Conservation (phyloP, 2,329 filamentous ascomycete species). For the Diaporthe vexans region DNA sequence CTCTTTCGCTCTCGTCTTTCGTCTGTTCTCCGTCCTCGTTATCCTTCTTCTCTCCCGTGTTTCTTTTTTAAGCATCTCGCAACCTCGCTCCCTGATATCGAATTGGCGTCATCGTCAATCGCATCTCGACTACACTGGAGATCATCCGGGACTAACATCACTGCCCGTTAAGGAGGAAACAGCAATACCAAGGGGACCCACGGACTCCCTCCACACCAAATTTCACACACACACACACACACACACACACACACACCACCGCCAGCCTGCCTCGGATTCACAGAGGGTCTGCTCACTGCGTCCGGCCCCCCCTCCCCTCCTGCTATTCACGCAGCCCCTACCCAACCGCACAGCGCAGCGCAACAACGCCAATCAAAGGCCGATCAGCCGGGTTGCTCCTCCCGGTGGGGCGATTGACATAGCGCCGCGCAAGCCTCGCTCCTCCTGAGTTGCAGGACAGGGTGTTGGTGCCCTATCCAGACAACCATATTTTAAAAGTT, state of each 20-base stretch:
- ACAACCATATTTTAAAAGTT: conserved; percentile 42
- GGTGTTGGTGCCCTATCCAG: conserved; percentile 43
- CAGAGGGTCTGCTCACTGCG: conserved; percentile 30
- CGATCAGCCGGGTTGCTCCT: conserved; percentile 42
- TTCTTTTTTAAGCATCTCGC: conserved; percentile 10
- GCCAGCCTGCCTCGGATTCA: conserved; percentile 29
- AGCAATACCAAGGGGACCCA: conserved; percentile 28
- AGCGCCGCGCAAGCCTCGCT: conserved; percentile 44
- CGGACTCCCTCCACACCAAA: conserved; percentile 29
- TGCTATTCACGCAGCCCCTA: conserved; percentile 40
- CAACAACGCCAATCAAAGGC: conserved; percentile 36
- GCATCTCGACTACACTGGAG: conserved; percentile 33
- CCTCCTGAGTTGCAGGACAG: conserved; percentile 43
- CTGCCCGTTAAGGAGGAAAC: conserved; percentile 29
- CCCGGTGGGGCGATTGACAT: conserved; percentile 41
- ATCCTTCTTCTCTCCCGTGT: conserved; percentile 37
- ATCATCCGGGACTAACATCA: conserved; percentile 42
- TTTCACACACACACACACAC: not conserved
- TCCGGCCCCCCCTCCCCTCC: conserved; percentile 14
- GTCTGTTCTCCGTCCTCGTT: conserved; percentile 39
- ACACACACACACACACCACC: not conserved
- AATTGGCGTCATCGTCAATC: conserved; percentile 33
- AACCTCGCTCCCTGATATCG: conserved; percentile 30
- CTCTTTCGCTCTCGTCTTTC: conserved; percentile 23
- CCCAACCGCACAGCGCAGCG: conserved; percentile 35